A percentile compares a stretch with the other conserved stretches of the same genome.
These are phyloP conservation scores for Coemansia sp. DNA, from an alignment of 192 early-diverging fungal species.

Conservation along the genomic window DNA sequence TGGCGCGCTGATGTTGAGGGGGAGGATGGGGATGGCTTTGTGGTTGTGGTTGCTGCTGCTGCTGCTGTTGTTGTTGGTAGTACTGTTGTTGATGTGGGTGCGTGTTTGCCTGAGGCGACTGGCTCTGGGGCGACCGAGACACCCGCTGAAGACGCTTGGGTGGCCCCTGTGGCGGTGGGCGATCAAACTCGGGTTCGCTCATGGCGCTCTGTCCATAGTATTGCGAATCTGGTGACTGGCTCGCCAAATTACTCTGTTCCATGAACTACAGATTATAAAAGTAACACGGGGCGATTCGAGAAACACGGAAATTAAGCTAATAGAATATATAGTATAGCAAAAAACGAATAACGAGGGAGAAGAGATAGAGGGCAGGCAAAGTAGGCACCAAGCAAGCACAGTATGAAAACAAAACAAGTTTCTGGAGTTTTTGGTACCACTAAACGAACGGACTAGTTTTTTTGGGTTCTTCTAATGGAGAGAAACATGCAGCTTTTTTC, in stretches of 20 bases:
- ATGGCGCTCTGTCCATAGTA: too few relatives aligned
- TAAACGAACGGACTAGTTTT: too few relatives aligned
- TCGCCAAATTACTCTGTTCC: conserved; percentile 21
- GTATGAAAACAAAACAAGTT: conserved; percentile 5
- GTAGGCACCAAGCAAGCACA: neutral
- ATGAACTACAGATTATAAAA: conserved; percentile 19
- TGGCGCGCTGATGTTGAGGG: too few relatives aligned
- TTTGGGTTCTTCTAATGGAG: too few relatives aligned
- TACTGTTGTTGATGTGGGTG: conserved; percentile 1
- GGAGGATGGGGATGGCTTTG: conserved; percentile 9
- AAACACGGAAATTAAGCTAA: neutral
- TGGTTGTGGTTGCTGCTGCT: conserved; percentile 10
- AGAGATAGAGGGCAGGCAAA: neutral
- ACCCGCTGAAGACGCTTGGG: conserved; percentile 43
- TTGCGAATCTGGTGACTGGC: conserved; percentile 10
- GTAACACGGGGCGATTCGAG: neutral
- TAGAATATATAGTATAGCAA: neutral
- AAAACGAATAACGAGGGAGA: neutral
- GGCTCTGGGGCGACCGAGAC: conserved; percentile 18
- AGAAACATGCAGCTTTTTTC: too few relatives aligned
- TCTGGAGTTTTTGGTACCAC: too few relatives aligned
- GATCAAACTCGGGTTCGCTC: conserved; percentile 32
- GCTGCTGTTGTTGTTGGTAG: conserved; percentile 9
- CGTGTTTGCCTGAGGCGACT: conserved; percentile 10
- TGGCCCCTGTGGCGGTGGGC: conserved; percentile 22